A percentile compares a stretch with the other conserved stretches of the same genome.
Conservation (phyloP, 139 green algal species). For the Gonium pectorale region DNA sequence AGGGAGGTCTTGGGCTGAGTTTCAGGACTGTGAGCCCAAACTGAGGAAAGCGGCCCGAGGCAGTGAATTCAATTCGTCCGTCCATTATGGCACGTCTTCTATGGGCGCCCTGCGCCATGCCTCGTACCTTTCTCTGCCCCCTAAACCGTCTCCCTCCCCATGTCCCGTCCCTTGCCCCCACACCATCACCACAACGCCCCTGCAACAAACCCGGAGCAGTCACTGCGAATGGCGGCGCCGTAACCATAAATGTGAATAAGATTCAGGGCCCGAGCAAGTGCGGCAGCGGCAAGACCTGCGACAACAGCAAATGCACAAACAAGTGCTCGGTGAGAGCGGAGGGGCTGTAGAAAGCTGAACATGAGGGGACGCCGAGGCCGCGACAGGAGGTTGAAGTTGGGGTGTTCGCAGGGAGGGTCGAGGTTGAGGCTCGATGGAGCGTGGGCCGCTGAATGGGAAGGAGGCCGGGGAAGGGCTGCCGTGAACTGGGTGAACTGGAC, state of each 20-base stretch:
- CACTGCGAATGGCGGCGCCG: neutral
- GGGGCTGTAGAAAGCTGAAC: neutral
- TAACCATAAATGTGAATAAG: neutral
- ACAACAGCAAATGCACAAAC: neutral
- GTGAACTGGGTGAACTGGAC: too few species aligned
- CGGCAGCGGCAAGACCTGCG: neutral
- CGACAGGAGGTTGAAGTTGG: neutral
- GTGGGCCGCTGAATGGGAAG: neutral
- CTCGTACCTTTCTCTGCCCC: neutral
- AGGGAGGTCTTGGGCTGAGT: too few species aligned
- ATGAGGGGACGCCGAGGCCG: neutral
- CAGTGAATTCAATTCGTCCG: too few species aligned
- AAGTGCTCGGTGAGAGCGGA: neutral
- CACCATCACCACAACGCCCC: too few species aligned
- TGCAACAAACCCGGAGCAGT: neutral
- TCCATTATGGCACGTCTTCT: neutral
- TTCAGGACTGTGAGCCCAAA: too few species aligned
- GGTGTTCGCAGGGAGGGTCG: neutral
- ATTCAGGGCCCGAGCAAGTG: neutral
- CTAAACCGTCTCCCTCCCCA: neutral
- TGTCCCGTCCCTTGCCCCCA: too few species aligned
- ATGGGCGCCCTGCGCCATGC: neutral
- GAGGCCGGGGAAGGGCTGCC: neutral
- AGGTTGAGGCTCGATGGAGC: neutral
- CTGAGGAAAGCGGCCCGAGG: too few species aligned